Percentiles rank a stretch among this genome's conserved stretches.
Evolutionary conservation across 805 yeast species (phyloP).

Genomic region (Lipomyces orientalis): DNA sequence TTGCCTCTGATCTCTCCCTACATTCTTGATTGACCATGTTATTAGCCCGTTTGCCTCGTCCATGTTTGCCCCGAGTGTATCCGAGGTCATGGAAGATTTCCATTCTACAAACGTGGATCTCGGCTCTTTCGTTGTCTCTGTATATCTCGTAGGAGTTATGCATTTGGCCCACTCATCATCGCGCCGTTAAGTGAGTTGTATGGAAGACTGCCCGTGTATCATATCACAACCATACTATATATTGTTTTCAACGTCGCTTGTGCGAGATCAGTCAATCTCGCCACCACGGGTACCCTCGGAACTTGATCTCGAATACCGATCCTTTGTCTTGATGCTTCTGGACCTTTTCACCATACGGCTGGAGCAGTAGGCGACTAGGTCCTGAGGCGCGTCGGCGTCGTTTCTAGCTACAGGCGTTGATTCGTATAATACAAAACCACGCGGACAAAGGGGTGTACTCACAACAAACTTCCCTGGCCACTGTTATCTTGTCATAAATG

Average conservation of each 20-base stretch:
- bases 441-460: too few species aligned
- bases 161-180: constrained; percentile 69
- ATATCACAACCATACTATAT: constrained; percentile 54
- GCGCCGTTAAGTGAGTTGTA: constrained; percentile 65
- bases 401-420: too few species aligned
- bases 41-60: constrained; percentile 62
- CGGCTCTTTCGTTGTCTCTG: constrained; percentile 57
- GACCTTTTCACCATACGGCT: constrained; percentile 1
- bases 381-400: constrained; percentile 12
- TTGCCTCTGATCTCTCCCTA: neutral
- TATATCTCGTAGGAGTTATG: constrained; percentile 72
- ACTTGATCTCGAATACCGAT: constrained; percentile 7
- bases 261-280: constrained; percentile 61
- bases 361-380: neutral
- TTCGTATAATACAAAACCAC: too few species aligned
- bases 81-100: constrained; percentile 54
- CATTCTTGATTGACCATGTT: neutral
- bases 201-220: constrained; percentile 70
- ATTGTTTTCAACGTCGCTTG: constrained; percentile 63
- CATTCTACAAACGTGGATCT: constrained; percentile 50
- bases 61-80: constrained; percentile 65
- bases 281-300: neutral
- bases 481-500: too few species aligned
- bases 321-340: neutral
- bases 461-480: too few species aligned